Base-by-base conservation (phyloP, 139 green algal genomes). In the Auxenochlorella protothecoides region DNA sequence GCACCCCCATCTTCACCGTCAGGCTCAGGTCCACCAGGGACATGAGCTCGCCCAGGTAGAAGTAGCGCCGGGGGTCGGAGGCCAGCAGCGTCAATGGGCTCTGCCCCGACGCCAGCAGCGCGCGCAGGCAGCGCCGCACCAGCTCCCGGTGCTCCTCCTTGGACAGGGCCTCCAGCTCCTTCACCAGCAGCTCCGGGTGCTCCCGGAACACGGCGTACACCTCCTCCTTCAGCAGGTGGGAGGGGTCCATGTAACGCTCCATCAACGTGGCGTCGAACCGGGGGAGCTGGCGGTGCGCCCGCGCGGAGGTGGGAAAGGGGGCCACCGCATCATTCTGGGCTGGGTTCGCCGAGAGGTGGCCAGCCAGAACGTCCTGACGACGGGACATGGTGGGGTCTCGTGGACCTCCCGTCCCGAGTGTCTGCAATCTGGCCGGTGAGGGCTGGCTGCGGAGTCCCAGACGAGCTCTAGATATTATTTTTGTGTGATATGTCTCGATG, bases 141-240 rank as follows among this genome's bases (percentile, higher is more conserved):
- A 93, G 78, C n/a, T 83, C 81, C 0, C 90, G 76, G 75, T 94
- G 90, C 75, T 94, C 76, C 80, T 93, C 88, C 74, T 94, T 94
- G 59, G 75, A 81, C 13, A 94, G 72, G 2, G 82, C 86, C 70
- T 94, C 89, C 68, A 85, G 75, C 0, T 82, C 70, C 9, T 78
- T 59, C 12, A 87, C 80, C 55, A 96, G 83, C 68, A 96, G 79
- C 60, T 96, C 85, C 2, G 89, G 87, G 55, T 85, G 80, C 65
- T 79, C 69, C 11, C 76, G 72, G 70, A 96, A 94, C 4, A 90
- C 15, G 4, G 72, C 71, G 69, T 89, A 88, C 3, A 89, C 81
- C 27, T 83, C 75, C 4, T 78, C 67, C 68, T 81, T 77, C 9
- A 88, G 56, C n/a, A 63, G 51, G 14, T 63, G 54, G 9, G 73